Conservation (phyloP, 257 asterid genomes). For the Fraxinus pennsylvanica region DNA sequence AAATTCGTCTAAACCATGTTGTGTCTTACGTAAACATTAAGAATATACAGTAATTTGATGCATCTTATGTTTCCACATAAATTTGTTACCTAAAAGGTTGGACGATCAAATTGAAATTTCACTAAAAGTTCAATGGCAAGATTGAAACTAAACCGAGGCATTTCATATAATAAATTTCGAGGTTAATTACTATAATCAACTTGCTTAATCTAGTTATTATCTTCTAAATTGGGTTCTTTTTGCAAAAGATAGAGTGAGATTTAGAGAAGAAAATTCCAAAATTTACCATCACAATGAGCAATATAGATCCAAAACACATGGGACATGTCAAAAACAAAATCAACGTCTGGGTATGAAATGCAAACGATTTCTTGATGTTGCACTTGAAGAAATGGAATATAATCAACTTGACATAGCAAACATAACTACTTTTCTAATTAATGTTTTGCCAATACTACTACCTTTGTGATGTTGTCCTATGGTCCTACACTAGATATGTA, state of each 20-base stretch:
- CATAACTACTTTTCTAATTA: background rate
- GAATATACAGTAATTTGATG: too few species aligned
- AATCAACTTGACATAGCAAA: constrained; percentile 2
- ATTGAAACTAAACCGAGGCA: background rate
- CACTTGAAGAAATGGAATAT: background rate
- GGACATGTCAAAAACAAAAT: constrained; percentile 2
- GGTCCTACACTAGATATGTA: background rate
- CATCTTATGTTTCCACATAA: too few species aligned
- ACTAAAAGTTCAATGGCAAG: background rate
- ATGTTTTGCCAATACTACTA: background rate
- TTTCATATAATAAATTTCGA: background rate
- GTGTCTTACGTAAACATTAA: too few species aligned
- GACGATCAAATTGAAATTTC: background rate
- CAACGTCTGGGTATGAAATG: constrained; percentile 21
- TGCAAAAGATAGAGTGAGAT: background rate
- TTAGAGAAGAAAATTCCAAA: constrained; percentile 22
- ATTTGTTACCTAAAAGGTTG: background rate
- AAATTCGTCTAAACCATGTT: too few species aligned
- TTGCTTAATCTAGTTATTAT: background rate
- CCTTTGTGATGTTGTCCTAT: background rate
- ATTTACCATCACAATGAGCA: background rate
- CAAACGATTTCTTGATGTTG: constrained; percentile 5
- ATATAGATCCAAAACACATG: constrained; percentile 25
- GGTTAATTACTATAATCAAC: background rate
- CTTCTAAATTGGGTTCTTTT: background rate